These are phyloP conservation scores for Gossypium bickii DNA, from an alignment of 345 rosid genomes.

Conservation along the genomic window DNA sequence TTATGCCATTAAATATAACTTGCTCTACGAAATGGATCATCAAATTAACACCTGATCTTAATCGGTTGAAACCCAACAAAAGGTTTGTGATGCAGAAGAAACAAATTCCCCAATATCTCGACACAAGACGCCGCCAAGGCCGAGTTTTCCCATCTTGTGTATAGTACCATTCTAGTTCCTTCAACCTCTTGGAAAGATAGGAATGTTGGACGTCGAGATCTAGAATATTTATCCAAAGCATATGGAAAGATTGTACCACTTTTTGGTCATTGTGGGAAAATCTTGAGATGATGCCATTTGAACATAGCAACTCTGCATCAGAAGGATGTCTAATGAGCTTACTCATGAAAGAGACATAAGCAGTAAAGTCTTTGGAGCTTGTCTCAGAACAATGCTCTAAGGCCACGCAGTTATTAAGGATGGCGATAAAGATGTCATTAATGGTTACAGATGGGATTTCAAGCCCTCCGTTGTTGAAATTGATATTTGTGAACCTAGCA, in stretches of 20 bases:
- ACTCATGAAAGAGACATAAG: conserved; percentile 1
- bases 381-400: background rate
- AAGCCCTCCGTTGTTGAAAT: background rate
- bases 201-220: background rate
- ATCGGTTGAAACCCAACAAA: background rate
- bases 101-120: background rate
- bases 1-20: background rate
- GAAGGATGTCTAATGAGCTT: background rate
- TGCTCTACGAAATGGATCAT: background rate
- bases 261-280: background rate
- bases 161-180: background rate
- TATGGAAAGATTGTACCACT: background rate
- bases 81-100: background rate
- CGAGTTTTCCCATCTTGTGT: background rate
- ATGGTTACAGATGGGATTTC: background rate
- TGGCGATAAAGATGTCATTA: background rate
- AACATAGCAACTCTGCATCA: background rate
- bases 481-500: background rate
- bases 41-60: background rate
- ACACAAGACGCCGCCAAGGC: background rate
- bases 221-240: background rate
- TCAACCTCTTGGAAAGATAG: background rate
- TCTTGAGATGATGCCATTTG: background rate
- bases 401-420: background rate
- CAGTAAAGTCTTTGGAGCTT: background rate